phyloP scores from a whole-genome alignment of 352 stramenopile species.

The Phytopythium delawarense region DNA sequence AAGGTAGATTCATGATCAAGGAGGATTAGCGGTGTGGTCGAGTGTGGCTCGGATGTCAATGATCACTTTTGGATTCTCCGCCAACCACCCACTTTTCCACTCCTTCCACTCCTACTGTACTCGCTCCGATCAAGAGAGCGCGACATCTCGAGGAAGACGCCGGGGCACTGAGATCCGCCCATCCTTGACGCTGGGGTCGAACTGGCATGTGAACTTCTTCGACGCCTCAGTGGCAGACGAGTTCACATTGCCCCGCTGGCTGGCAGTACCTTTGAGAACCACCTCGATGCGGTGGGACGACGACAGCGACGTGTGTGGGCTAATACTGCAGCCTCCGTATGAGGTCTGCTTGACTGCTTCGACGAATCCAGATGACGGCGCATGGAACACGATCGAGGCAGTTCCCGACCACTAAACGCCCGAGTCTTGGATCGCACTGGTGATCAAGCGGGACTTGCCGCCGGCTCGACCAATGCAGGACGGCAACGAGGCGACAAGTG shows the following conservation, averaged over 20 bases:
- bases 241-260: slow-evolving; percentile 12
- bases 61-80: no score
- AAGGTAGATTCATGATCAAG: no score
- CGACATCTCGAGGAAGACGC: slow-evolving; percentile 50
- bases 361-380: slow-evolving; percentile 6
- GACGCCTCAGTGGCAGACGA: slow-evolving; percentile 15
- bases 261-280: slow-evolving; percentile 14
- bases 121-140: no score
- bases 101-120: no score
- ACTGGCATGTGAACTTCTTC: slow-evolving; percentile 37
- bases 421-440: not conserved
- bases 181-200: slow-evolving; percentile 34
- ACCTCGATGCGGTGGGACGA: slow-evolving; percentile 45
- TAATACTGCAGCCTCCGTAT: slow-evolving; percentile 20
- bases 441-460: slow-evolving; percentile 1
- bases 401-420: not conserved
- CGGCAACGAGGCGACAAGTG: not conserved
- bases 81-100: no score
- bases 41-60: no score
- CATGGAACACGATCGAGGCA: not conserved
- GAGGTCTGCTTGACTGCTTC: slow-evolving; percentile 25
- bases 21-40: no score
- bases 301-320: slow-evolving; percentile 10
- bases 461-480: not conserved
- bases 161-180: slow-evolving; percentile 34